These are phyloP conservation scores for Candida adriatica DNA, from an alignment of 805 yeast genomes.

Conservation along the genomic window DNA sequence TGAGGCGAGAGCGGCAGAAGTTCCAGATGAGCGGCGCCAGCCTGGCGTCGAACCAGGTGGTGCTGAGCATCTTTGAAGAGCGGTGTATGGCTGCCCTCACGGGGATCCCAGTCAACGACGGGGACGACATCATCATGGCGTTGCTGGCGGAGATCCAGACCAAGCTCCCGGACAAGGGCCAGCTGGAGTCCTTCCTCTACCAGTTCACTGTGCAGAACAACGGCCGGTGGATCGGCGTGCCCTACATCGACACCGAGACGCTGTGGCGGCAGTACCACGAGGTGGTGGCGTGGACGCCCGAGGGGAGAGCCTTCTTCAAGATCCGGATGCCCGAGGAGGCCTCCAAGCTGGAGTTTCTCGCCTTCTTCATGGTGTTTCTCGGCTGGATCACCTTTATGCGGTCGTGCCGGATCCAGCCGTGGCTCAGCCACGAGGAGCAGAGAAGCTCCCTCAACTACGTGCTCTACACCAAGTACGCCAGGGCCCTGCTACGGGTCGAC, in stretches of 20 bases:
- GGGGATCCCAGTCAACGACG: slow-evolving; percentile 1
- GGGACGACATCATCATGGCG: slow-evolving; percentile 2
- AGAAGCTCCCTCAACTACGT: slow-evolving; percentile 3
- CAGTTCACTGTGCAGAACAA: slow-evolving; percentile 4
- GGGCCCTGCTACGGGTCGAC: slow-evolving; percentile 2
- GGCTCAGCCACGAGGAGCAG: slow-evolving; percentile 1
- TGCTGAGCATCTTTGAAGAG: slow-evolving; percentile 6
- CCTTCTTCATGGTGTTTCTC: slow-evolving; percentile 5
- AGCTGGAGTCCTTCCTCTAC: slow-evolving; percentile 5
- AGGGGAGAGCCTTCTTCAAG: slow-evolving; percentile 1
- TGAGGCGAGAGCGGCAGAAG: slow-evolving; percentile 5
- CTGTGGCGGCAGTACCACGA: background rate
- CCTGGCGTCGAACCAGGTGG: slow-evolving; percentile 4
- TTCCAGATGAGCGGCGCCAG: slow-evolving; percentile 1
- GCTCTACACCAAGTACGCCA: slow-evolving; percentile 3
- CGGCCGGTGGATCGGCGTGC: slow-evolving; percentile 6
- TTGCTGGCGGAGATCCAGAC: slow-evolving; percentile 6
- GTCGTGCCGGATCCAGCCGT: slow-evolving; percentile 3
- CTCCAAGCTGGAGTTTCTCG: slow-evolving; percentile 2
- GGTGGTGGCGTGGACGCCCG: background rate
- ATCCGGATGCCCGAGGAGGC: slow-evolving; percentile 3
- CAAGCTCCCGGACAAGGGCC: slow-evolving; percentile 2
- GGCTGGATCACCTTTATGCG: slow-evolving; percentile 7
- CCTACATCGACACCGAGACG: slow-evolving; percentile 2
- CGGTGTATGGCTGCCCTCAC: slow-evolving; percentile 1